Percentiles rank a stretch among this genome's conserved stretches.
Evolutionary conservation across 2,329 filamentous ascomycete species (phyloP).

Genomic region (Fusarium drepaniforme): DNA sequence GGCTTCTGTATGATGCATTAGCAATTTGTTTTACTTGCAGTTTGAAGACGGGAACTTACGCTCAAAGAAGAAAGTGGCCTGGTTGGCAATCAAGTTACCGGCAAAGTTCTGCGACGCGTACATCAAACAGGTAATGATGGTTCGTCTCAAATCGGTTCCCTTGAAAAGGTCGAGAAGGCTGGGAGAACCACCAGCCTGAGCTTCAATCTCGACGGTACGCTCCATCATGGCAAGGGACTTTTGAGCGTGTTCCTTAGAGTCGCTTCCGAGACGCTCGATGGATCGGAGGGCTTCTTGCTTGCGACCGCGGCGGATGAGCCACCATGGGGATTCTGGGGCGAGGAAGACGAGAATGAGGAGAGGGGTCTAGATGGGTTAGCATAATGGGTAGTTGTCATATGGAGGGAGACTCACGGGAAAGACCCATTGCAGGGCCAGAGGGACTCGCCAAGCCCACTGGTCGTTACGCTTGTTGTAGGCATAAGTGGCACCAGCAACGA

Average conservation of each 20-base stretch:
- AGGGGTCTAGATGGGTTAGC: conserved; percentile 40
- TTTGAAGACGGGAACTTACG: too few relatives aligned
- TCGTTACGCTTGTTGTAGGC: conserved; percentile 56
- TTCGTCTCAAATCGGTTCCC: conserved; percentile 65
- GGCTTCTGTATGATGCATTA: conserved; percentile 61
- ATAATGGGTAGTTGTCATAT: too few relatives aligned
- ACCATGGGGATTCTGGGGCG: conserved; percentile 63
- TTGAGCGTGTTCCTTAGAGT: conserved; percentile 21
- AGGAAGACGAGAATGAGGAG: conserved; percentile 63
- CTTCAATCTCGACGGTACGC: conserved; percentile 65
- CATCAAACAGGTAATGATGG: conserved; percentile 65
- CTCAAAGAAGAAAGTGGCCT: conserved; percentile 70
- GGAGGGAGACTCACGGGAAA: conserved; percentile 54
- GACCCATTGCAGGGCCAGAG: conserved; percentile 68
- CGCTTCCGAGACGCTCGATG: conserved; percentile 58
- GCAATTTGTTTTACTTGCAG: too few relatives aligned
- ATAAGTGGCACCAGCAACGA: conserved; percentile 68
- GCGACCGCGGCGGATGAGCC: conserved; percentile 62
- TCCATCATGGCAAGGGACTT: conserved; percentile 68
- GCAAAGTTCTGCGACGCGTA: conserved; percentile 70
- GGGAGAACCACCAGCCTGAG: conserved; percentile 52
- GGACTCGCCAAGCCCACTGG: conserved; percentile 52
- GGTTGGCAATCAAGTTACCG: conserved; percentile 70
- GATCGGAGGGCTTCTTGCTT: conserved; percentile 55
- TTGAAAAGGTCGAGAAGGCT: conserved; percentile 63